phyloP scores from a whole-genome alignment of 73 alveolate genomes.

The Symbiodinium natans region DNA sequence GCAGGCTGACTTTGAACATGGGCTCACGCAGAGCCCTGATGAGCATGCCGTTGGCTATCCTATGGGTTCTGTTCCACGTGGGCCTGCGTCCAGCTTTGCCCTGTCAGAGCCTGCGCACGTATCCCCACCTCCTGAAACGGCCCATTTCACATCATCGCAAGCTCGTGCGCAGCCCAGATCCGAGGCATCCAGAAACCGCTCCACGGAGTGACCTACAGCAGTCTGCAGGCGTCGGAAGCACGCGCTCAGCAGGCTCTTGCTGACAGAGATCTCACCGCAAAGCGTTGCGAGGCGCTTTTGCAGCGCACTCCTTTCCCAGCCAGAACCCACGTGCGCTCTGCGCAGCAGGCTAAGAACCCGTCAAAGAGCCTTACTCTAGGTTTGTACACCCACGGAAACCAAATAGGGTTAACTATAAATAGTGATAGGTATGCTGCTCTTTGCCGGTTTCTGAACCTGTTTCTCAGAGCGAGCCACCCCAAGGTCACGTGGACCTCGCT shows the following conservation, averaged over 20 bases:
- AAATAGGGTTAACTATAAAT: background rate
- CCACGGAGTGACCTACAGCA: background rate
- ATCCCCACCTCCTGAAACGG: no score
- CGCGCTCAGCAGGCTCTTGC: background rate
- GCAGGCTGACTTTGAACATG: background rate
- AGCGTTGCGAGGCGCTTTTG: background rate
- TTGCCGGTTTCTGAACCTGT: background rate
- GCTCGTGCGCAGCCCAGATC: no score
- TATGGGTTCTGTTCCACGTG: background rate
- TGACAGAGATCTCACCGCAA: background rate
- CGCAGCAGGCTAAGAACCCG: background rate
- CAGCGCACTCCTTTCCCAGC: background rate
- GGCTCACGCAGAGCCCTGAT: background rate
- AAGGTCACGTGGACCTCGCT: background rate
- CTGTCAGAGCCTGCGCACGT: no score
- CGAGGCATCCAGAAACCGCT: background rate
- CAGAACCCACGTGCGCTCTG: background rate
- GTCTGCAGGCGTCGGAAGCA: background rate
- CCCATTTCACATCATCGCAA: background rate
- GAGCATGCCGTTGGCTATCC: background rate
- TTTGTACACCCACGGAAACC: background rate
- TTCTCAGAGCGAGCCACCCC: no score
- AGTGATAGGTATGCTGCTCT: background rate
- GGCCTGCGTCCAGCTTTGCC: background rate
- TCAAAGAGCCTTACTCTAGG: background rate